Evolutionary conservation across 805 yeast species (phyloP), one percentile per base, ranked within the genome.

Genomic region (Wilhelminamyces savonicus): DNA sequence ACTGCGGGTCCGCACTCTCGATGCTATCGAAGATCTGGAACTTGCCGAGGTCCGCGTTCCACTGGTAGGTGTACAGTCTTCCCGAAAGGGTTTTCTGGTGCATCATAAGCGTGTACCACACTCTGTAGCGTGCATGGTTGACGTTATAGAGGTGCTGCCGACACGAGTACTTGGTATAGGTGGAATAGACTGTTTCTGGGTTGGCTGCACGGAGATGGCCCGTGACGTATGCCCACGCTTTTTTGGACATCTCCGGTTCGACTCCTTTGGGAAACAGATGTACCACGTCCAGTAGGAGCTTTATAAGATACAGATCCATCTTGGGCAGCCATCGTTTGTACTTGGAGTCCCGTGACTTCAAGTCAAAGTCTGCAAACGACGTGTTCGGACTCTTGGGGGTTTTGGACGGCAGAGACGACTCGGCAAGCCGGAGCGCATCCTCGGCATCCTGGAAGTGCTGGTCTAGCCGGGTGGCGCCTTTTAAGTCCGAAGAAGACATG

Each of bases 121-220:
- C 52, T 31, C 52, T 54, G 35, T 57, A 59, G 13, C 62, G 33
- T 32, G 48, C 57, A 27, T 59, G 65, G 21, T 50, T 54, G 12
- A 59, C 66, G 29, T 58, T 54, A n/a, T 40, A 28, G 19, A 59
- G 39, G 41, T 59, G 66, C 32, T 59, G 66, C 22, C 52, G 62
- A 30, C 64, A 57, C 7, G 62, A 56, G 28, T 59, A 59, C 31
- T 59, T 59, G 17, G 66, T 59, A 28, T 59, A 59, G 2, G 66
- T 59, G 10, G 63, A 56, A 32, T 59, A 59, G 1, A 59, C 66
- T 1, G 66, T 57, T 26, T 56, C 58, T 2, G 66, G 66, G 31
- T 59, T 59, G n/a, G 60, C 61, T 5, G 46, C 41, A 14, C 66
- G 35, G 24, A 59, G 37, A 27, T 54, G 59, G 16, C 59, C 56